Base-by-base conservation (phyloP, 306 rosid genomes). In the Medicago truncatula region DNA sequence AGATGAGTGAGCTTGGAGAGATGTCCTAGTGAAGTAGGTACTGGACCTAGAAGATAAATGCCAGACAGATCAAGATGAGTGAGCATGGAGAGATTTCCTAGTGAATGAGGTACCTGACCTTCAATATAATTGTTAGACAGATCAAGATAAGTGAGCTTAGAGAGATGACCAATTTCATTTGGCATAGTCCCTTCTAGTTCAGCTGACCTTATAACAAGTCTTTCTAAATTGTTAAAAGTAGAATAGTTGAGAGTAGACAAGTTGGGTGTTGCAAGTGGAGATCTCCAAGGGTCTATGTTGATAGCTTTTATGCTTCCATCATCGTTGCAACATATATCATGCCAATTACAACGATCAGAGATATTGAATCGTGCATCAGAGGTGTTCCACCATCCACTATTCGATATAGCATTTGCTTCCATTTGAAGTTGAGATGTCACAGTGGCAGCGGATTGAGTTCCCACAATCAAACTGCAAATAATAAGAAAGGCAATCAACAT, bases 361-460 rank as follows among this genome's bases (percentile, higher is more conserved):
- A 20, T 9, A 0, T 6, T 56, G 9, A 50, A n/a, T 0, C 0
- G 6, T 46, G 13, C 7, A 46, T 12, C 2, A 12, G 57, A 50
- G 0, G 21, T n/a, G 20, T 6, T 1, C 57, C 57, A 50, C 57
- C 57, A 50, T 50, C 57, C 18, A 50, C 57, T 50, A 0, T n/a
- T 15, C 1, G 43, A 21, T 57, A 68, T 43, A 31, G 75, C 81
- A 8, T 17, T 17, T 59, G 62, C 69, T 68, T 61, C 75, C 6
- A 5, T 12, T 44, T 28, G 50, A 56, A 21, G 34, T 14, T 40
- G 46, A 0, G n/a, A 23, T 23, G 58, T 4, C 2, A 16, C 1
- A 7, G 23, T 52, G 11, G 11, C 2, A 43, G 75, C 4, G 43
- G 70, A 62, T n/a, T 61, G 13, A 31, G 2, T 28, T 1, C 2